Evolutionary conservation across 345 rosid genomes (phyloP).

Genomic region (Citrus reticulata): DNA sequence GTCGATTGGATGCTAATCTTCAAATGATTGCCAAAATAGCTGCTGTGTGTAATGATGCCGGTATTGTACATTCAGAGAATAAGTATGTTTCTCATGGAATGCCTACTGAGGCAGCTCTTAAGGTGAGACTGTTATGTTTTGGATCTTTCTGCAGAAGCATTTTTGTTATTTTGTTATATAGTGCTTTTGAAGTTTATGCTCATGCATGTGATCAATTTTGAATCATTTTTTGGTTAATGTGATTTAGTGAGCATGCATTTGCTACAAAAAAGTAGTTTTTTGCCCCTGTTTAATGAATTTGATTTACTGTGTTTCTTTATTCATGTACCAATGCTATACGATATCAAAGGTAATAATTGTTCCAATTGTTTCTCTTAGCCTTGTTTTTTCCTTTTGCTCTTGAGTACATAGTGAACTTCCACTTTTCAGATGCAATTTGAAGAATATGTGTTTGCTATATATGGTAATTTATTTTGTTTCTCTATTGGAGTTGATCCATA

Average conservation of each 20-base stretch:
- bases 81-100: conserved; percentile 59
- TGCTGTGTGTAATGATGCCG: conserved; percentile 67
- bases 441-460: not conserved
- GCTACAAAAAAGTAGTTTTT: not conserved
- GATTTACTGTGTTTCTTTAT: not conserved
- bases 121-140: conserved; percentile 31
- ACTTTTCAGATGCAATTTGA: not conserved
- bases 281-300: not conserved
- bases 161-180: not conserved
- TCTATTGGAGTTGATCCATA: not conserved
- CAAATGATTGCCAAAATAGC: conserved; percentile 63
- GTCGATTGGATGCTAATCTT: conserved; percentile 58
- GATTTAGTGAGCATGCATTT: not conserved
- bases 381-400: not conserved
- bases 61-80: conserved; percentile 39
- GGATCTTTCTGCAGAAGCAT: not conserved
- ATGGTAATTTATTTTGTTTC: not conserved
- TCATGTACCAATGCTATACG: not conserved
- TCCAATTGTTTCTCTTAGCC: not conserved
- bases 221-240: not conserved
- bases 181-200: not conserved
- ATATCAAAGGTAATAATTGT: not conserved
- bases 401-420: not conserved
- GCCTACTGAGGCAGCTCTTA: conserved; percentile 80
- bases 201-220: not conserved